These are phyloP conservation scores for Hygrophorus russula DNA, from an alignment of 768 basidiomycete species.

Conservation along the genomic window DNA sequence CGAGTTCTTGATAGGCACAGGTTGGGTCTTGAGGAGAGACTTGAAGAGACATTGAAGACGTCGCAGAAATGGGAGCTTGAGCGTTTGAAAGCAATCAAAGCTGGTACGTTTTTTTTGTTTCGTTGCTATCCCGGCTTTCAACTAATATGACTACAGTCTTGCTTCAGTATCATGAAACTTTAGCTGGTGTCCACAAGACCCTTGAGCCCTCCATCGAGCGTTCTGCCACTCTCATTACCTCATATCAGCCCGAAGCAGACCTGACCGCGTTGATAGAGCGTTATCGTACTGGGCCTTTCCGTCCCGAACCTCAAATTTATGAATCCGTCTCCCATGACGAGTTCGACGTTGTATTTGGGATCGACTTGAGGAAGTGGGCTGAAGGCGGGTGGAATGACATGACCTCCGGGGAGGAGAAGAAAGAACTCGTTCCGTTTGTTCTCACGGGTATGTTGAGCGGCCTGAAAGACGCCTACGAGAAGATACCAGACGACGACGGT, in stretches of 20 bases:
- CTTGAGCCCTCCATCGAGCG: slow-evolving; percentile 56
- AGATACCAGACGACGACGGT: slow-evolving; percentile 55
- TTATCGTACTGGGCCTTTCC: slow-evolving; percentile 89
- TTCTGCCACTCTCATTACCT: slow-evolving; percentile 64
- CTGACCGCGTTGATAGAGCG: slow-evolving; percentile 82
- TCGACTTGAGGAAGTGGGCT: slow-evolving; percentile 86
- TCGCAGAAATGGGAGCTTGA: slow-evolving; percentile 84
- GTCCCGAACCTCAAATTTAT: slow-evolving; percentile 76
- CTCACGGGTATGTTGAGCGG: slow-evolving; percentile 54
- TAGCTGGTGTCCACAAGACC: slow-evolving; percentile 60
- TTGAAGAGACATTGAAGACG: slow-evolving; percentile 72
- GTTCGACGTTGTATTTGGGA: slow-evolving; percentile 81
- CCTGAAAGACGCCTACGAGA: slow-evolving; percentile 51
- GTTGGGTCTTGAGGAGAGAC: slow-evolving; percentile 74
- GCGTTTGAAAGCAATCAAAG: slow-evolving; percentile 74
- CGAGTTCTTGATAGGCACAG: slow-evolving; percentile 76
- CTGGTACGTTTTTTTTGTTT: slow-evolving; percentile 31
- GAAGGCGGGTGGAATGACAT: slow-evolving; percentile 66
- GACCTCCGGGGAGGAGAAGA: slow-evolving; percentile 45
- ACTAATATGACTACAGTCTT: slow-evolving; percentile 37
- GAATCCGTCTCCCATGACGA: slow-evolving; percentile 78
- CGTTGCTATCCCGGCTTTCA: not conserved
- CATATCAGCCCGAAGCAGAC: slow-evolving; percentile 85
- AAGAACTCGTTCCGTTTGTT: slow-evolving; percentile 62
- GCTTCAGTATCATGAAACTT: slow-evolving; percentile 76